phyloP scores from a whole-genome alignment of 179 eudicot species.

The Beta lomatogona region DNA sequence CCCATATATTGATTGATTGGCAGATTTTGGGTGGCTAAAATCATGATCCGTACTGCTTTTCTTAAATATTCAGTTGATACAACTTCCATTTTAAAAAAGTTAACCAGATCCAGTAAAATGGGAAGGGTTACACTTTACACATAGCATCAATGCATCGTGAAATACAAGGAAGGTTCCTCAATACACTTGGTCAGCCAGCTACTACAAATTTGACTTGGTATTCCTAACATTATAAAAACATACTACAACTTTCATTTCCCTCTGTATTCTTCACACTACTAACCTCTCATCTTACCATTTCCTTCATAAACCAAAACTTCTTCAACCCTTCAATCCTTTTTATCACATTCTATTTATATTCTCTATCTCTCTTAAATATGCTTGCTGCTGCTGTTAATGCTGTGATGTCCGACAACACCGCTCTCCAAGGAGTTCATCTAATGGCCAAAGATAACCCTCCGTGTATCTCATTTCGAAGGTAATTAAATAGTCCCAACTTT shows the following conservation, averaged over 20 bases:
- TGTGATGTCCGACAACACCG: not conserved
- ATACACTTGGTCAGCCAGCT: not conserved
- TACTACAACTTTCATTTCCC: not conserved
- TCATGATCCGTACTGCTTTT: too few species aligned
- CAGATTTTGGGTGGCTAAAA: too few species aligned
- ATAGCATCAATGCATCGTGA: too few species aligned
- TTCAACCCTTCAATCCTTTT: not conserved
- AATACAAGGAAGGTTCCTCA: not conserved
- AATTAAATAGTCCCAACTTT: not conserved
- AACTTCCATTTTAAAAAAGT: too few species aligned
- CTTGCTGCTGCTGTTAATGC: not conserved
- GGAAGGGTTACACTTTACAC: too few species aligned
- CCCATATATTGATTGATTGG: too few species aligned
- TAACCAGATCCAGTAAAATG: too few species aligned
- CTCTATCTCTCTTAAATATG: not conserved
- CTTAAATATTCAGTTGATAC: too few species aligned
- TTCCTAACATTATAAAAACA: not conserved
- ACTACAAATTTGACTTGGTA: too few species aligned
- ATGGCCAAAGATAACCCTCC: conserved; percentile 3
- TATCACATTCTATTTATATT: not conserved
- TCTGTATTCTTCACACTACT: not conserved
- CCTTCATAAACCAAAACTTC: too few species aligned
- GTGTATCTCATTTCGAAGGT: not conserved
- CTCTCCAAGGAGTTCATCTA: not conserved
- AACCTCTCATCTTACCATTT: not conserved